Evolutionary conservation across 2,329 filamentous ascomycete genomes (phyloP).

Genomic region (Phaeosphaeria sp.): DNA sequence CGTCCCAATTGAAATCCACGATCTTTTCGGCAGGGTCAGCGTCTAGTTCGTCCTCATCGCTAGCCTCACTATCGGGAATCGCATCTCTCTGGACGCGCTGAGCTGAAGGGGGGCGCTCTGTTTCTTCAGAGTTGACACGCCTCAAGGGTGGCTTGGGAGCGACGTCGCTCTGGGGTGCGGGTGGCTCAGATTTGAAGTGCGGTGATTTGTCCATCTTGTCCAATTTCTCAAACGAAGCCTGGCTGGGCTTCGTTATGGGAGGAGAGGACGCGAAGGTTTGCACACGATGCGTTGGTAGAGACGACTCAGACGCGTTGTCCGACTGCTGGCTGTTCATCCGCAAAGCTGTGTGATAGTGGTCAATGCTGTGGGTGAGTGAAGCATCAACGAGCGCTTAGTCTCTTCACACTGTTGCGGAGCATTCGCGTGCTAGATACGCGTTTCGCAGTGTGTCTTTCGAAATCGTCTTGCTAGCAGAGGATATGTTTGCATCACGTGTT

Average conservation of each 20-base stretch:
- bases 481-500: slow-evolving; percentile 15
- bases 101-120: slow-evolving; percentile 35
- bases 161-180: slow-evolving; percentile 13
- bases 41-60: slow-evolving; percentile 23
- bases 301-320: slow-evolving; percentile 27
- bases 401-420: background rate
- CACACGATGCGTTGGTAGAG: slow-evolving; percentile 19
- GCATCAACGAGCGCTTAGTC: slow-evolving; percentile 7
- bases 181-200: slow-evolving; percentile 16
- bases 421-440: background rate
- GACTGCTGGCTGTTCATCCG: slow-evolving; percentile 21
- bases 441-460: background rate
- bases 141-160: slow-evolving; percentile 7
- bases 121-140: slow-evolving; percentile 28
- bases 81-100: slow-evolving; percentile 18
- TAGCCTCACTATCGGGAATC: slow-evolving; percentile 8
- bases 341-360: slow-evolving; percentile 22
- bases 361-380: slow-evolving; percentile 33
- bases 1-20: slow-evolving; percentile 74
- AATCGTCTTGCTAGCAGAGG: background rate
- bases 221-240: slow-evolving; percentile 2
- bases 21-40: slow-evolving; percentile 47
- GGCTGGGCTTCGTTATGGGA: background rate
- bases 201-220: slow-evolving; percentile 22
- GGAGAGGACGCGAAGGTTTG: slow-evolving; percentile 25